Percentiles rank a stretch among this genome's conserved stretches.
Evolutionary conservation across 2,329 filamentous ascomycete species (phyloP).

Genomic region (Helotiales sp.): DNA sequence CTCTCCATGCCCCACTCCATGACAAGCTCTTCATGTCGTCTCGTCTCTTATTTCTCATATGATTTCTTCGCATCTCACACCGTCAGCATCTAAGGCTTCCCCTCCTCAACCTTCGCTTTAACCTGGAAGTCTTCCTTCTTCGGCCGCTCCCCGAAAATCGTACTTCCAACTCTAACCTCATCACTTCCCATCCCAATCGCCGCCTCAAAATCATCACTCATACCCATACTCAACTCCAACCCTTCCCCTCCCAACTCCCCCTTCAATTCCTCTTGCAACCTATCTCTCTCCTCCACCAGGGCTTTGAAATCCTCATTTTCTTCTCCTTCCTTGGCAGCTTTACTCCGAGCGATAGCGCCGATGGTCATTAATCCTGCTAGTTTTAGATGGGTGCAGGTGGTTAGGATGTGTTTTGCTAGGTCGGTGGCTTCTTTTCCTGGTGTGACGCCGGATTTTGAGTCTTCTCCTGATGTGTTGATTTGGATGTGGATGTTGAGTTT

Average conservation of each 20-base stretch:
- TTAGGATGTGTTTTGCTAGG: slow-evolving; percentile 69
- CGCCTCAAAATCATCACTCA: slow-evolving; percentile 95
- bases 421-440: slow-evolving; percentile 61
- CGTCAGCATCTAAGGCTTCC: slow-evolving; percentile 8
- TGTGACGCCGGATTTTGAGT: slow-evolving; percentile 77
- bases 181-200: slow-evolving; percentile 81
- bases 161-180: slow-evolving; percentile 90
- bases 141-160: slow-evolving; percentile 86
- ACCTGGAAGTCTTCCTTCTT: slow-evolving; percentile 29
- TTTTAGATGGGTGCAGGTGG: slow-evolving; percentile 70
- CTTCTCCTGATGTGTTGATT: slow-evolving; percentile 92
- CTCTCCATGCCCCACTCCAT: no score
- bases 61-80: not conserved
- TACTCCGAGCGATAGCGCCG: slow-evolving; percentile 85
- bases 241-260: slow-evolving; percentile 57
- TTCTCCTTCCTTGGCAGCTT: slow-evolving; percentile 69
- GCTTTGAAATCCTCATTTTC: slow-evolving; percentile 87
- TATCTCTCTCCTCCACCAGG: slow-evolving; percentile 69
- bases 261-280: slow-evolving; percentile 63
- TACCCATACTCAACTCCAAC: slow-evolving; percentile 94
- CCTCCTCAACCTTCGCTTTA: slow-evolving; percentile 18
- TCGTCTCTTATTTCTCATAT: not conserved
- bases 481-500: slow-evolving; percentile 73
- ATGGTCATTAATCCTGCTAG: slow-evolving; percentile 95
- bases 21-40: no score